phyloP scores from a whole-genome alignment of 192 early-diverging fungal genomes.

The Entomortierella parvispora region DNA sequence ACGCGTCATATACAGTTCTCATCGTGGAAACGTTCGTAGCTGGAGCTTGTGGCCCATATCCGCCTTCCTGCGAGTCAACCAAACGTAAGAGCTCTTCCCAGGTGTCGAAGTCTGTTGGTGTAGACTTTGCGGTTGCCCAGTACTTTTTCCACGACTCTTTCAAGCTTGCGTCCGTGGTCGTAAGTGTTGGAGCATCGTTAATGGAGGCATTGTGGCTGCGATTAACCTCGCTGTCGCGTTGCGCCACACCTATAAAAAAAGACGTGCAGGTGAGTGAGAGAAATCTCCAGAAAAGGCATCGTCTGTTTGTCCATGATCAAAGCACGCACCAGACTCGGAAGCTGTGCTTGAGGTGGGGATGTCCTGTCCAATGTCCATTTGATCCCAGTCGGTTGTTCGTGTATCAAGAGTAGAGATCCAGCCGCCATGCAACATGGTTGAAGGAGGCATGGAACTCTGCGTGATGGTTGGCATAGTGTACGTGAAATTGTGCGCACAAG shows the following conservation, averaged over 20 bases:
- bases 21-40: constrained; percentile 59
- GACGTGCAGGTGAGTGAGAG: not conserved
- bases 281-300: not conserved
- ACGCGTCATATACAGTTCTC: constrained; percentile 69
- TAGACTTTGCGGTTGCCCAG: constrained; percentile 32
- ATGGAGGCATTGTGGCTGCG: constrained; percentile 28
- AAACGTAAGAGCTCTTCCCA: constrained; percentile 75
- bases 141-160: constrained; percentile 43
- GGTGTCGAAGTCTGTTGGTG: constrained; percentile 64
- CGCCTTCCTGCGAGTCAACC: constrained; percentile 66
- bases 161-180: constrained; percentile 32
- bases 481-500: too few relatives aligned
- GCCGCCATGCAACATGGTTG: too few relatives aligned
- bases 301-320: too few relatives aligned
- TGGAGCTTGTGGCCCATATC: constrained; percentile 59
- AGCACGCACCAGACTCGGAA: too few relatives aligned
- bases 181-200: constrained; percentile 45
- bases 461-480: too few relatives aligned
- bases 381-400: too few relatives aligned
- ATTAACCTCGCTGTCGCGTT: not conserved
- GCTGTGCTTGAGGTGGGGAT: too few relatives aligned
- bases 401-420: too few relatives aligned
- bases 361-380: too few relatives aligned
- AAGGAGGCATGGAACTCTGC: too few relatives aligned
- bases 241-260: not conserved